Evolutionary conservation across 805 yeast genomes (phyloP).

Genomic region (Schwanniomyces occidentalis): DNA sequence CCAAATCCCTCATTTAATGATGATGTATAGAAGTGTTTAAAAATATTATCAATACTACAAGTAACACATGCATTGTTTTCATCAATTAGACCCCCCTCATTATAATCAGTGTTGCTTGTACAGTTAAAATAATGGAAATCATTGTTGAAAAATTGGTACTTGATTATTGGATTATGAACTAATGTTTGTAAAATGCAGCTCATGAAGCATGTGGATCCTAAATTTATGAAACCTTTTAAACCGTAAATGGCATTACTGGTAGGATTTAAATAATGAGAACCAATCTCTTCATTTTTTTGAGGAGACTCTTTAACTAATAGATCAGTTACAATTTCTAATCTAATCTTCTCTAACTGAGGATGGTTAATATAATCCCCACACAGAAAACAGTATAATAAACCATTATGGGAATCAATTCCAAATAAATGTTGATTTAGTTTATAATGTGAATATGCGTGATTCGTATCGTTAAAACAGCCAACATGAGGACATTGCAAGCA

Average conservation of each 20-base stretch:
- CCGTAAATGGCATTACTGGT: conserved; percentile 67
- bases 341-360: conserved; percentile 52
- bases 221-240: conserved; percentile 81
- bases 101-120: conserved; percentile 24
- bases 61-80: conserved; percentile 61
- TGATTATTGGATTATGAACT: conserved; percentile 85
- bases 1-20: conserved; percentile 69
- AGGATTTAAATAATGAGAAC: conserved; percentile 35
- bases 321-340: conserved; percentile 27
- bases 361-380: conserved; percentile 75
- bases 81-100: conserved; percentile 22
- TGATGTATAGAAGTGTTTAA: conserved; percentile 71
- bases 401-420: conserved; percentile 63
- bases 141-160: conserved; percentile 67
- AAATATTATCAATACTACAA: conserved; percentile 81
- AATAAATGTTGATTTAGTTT: conserved; percentile 35
- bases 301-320: conserved; percentile 19
- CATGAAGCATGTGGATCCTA: conserved; percentile 98
- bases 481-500: conserved; percentile 78
- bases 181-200: conserved; percentile 87
- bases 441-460: conserved; percentile 35
- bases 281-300: conserved; percentile 6
- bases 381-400: conserved; percentile 73
- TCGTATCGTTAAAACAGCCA: conserved; percentile 57
- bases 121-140: conserved; percentile 68